phyloP scores from a whole-genome alignment of 1,284 basidiomycete genomes.

The Peniophora sp. region DNA sequence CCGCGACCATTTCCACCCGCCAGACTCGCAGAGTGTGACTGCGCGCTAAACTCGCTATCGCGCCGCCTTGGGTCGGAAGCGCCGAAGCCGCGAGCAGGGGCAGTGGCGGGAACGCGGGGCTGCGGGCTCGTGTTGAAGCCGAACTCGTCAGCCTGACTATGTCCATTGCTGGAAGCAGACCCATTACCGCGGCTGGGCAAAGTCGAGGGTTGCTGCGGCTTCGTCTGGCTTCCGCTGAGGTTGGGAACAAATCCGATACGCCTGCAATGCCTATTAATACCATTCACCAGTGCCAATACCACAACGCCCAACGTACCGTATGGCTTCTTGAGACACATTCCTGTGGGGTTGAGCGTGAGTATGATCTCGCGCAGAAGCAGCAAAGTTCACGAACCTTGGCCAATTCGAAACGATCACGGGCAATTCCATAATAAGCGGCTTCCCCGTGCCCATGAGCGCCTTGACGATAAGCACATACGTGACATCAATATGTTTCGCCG shows the following conservation, averaged over 20 bases:
- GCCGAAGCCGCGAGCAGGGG: not conserved
- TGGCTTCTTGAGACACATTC: conserved; percentile 25
- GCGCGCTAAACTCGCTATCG: not conserved
- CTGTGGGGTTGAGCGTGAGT: conserved; percentile 30
- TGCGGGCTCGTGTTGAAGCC: conserved; percentile 11
- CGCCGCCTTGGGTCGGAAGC: conserved; percentile 5
- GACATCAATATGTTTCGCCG: conserved; percentile 75
- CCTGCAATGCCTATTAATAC: conserved; percentile 23
- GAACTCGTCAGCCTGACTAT: conserved; percentile 21
- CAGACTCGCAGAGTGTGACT: conserved; percentile 9
- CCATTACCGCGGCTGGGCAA: not conserved
- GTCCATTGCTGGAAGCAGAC: conserved; percentile 5
- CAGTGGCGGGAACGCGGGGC: not conserved
- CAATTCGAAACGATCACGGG: conserved; percentile 76
- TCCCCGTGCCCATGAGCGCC: conserved; percentile 64
- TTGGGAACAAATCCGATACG: conserved; percentile 66
- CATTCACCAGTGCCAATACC: conserved; percentile 1
- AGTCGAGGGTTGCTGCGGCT: too few species aligned
- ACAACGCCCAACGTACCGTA: conserved; percentile 8
- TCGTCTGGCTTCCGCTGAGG: conserved; percentile 30
- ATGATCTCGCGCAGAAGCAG: conserved; percentile 4
- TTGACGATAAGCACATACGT: conserved; percentile 71
- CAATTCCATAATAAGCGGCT: conserved; percentile 61
- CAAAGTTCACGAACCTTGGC: conserved; percentile 50
- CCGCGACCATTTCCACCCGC: conserved; percentile 16